Percentiles rank a stretch among this genome's conserved stretches.
phyloP scores from a whole-genome alignment of 2,329 filamentous ascomycete species.

The Aspergillus fumigatus region DNA sequence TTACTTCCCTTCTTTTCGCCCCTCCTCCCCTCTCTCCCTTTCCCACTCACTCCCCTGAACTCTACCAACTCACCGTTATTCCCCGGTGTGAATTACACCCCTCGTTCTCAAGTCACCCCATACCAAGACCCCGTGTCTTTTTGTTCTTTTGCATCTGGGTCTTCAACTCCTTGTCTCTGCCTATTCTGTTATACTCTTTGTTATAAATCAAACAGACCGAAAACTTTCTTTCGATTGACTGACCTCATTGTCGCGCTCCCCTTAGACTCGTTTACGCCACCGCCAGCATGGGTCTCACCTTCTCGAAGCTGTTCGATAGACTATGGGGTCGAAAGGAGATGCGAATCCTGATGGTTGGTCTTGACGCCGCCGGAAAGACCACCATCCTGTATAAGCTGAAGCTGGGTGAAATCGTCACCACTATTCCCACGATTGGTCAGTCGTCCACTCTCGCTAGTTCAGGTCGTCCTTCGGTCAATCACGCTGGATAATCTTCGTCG shows the following conservation, averaged over 20 bases:
- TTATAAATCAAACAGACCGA: neutral
- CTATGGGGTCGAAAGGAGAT: slow-evolving; percentile 99
- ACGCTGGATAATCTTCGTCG: neutral
- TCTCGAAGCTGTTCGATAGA: slow-evolving; percentile 94
- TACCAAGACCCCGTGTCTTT: neutral
- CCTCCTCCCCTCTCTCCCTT: slow-evolving; percentile 5
- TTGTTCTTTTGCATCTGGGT: neutral
- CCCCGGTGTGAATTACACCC: slow-evolving; percentile 9
- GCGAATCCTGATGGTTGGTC: slow-evolving; percentile 99
- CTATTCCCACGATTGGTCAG: slow-evolving; percentile 95
- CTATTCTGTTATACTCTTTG: neutral
- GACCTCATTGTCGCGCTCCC: slow-evolving; percentile 17
- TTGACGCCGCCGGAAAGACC: slow-evolving; percentile 99
- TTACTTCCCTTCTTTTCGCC: slow-evolving; percentile 1
- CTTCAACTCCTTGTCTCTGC: neutral
- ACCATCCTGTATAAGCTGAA: slow-evolving; percentile 99
- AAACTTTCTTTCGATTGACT: slow-evolving; percentile 9
- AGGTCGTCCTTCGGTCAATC: slow-evolving; percentile 4
- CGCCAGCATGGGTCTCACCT: slow-evolving; percentile 88
- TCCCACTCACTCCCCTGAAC: slow-evolving; percentile 9
- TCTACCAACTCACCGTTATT: slow-evolving; percentile 8
- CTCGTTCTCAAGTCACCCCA: slow-evolving; percentile 6
- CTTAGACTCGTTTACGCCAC: slow-evolving; percentile 27
- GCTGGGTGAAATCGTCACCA: slow-evolving; percentile 96
- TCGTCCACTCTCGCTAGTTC: slow-evolving; percentile 15